These are phyloP conservation scores for Aspergillus nidulans DNA, from an alignment of 495 filamentous ascomycete genomes.

Conservation along the genomic window DNA sequence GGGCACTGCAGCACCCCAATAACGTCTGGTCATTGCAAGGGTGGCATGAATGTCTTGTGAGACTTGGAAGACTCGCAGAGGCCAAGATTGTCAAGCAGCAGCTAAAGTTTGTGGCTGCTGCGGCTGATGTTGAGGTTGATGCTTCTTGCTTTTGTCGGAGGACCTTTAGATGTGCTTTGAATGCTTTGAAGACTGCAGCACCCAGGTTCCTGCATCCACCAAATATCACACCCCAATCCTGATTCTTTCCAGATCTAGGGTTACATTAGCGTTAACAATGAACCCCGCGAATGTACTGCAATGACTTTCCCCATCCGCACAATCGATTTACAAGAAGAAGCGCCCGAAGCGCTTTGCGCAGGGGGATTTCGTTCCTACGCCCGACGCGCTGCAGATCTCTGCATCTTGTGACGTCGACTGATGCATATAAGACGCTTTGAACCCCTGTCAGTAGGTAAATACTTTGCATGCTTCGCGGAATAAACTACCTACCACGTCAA, in stretches of 20 bases:
- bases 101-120: constrained; percentile 45
- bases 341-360: too few relatives aligned
- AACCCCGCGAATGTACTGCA: too few relatives aligned
- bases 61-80: constrained; percentile 43
- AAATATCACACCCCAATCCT: too few relatives aligned
- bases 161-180: not conserved
- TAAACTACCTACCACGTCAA: not conserved
- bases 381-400: too few relatives aligned
- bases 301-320: too few relatives aligned
- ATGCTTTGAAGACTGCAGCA: not conserved
- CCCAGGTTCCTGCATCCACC: not conserved
- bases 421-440: not conserved
- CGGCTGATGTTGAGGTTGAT: constrained; percentile 53
- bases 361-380: not conserved
- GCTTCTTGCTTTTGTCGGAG: constrained; percentile 57
- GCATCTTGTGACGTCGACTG: too few relatives aligned
- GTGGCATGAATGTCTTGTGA: constrained; percentile 54
- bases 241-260: too few relatives aligned
- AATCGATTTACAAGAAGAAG: not conserved
- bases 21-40: constrained; percentile 66
- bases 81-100: constrained; percentile 45
- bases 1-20: constrained; percentile 55
- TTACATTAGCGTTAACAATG: too few relatives aligned
- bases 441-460: too few relatives aligned
- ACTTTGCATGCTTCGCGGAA: not conserved